phyloP scores from a whole-genome alignment of 2,329 filamentous ascomycete genomes.

The Chrysoporthe austroafricana region DNA sequence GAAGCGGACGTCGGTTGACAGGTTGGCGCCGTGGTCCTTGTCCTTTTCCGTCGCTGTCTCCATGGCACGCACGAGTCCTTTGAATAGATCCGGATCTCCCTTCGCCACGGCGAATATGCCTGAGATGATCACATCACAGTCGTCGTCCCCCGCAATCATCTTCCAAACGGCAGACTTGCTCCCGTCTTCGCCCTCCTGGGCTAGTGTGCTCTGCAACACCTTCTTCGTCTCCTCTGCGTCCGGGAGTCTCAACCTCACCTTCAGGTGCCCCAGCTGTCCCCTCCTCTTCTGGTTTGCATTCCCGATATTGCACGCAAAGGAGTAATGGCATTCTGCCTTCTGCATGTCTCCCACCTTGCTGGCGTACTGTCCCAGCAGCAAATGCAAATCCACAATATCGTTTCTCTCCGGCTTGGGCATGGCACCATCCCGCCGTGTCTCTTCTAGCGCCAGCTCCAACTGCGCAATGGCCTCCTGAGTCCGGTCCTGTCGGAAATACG shows the following conservation, averaged over 20 bases:
- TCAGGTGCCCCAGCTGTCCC: conserved; percentile 6
- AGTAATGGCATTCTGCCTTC: background rate
- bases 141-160: conserved; percentile 27
- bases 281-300: background rate
- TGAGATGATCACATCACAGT: conserved; percentile 27
- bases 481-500: conserved; percentile 6
- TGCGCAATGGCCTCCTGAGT: background rate
- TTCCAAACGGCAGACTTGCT: conserved; percentile 28
- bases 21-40: background rate
- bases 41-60: conserved; percentile 3
- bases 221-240: conserved; percentile 15
- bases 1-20: conserved; percentile 27
- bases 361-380: conserved; percentile 27
- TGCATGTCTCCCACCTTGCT: conserved; percentile 11
- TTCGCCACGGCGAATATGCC: conserved; percentile 30
- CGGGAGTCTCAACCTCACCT: background rate
- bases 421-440: conserved; percentile 19
- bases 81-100: conserved; percentile 27
- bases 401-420: conserved; percentile 26
- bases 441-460: conserved; percentile 22
- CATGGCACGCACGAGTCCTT: conserved; percentile 23
- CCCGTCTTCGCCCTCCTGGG: background rate
- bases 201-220: conserved; percentile 14
- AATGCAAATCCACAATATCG: conserved; percentile 28
- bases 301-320: background rate